Conservation (phyloP, 768 basidiomycete genomes). For the Boletus tylopilopsis region DNA sequence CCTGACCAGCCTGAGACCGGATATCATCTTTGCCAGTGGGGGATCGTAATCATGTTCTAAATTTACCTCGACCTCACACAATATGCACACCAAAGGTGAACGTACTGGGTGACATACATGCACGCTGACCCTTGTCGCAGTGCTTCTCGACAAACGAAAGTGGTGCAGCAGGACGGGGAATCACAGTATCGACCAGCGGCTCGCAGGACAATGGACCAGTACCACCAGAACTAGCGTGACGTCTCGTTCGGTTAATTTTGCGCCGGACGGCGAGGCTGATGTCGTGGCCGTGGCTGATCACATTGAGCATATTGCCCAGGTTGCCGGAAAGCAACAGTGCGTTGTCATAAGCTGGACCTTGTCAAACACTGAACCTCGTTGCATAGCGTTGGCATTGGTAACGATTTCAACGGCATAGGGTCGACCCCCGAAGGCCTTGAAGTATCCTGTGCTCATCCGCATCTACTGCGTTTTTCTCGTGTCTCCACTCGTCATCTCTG, state of each 20-base stretch:
- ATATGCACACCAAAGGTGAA: conserved; percentile 25
- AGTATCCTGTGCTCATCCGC: conserved; percentile 75
- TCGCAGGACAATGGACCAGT: conserved; percentile 19
- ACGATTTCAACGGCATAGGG: conserved; percentile 78
- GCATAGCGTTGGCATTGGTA: conserved; percentile 31
- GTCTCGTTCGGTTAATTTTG: conserved; percentile 71
- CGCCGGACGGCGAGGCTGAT: conserved; percentile 56
- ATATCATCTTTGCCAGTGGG: conserved; percentile 37
- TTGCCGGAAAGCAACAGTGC: conserved; percentile 72
- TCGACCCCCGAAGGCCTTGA: conserved; percentile 68
- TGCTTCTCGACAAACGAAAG: conserved; percentile 25
- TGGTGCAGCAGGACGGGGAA: conserved; percentile 16
- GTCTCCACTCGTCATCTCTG: background rate
- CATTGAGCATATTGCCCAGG: conserved; percentile 74
- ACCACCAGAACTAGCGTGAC: background rate
- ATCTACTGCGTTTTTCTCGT: conserved; percentile 15
- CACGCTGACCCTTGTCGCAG: conserved; percentile 23
- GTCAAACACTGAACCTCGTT: background rate
- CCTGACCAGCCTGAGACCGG: conserved; percentile 34
- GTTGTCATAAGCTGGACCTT: conserved; percentile 12
- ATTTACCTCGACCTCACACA: conserved; percentile 40
- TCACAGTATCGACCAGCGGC: conserved; percentile 18
- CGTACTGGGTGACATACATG: conserved; percentile 6
- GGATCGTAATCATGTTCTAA: conserved; percentile 40
- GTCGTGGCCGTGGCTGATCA: conserved; percentile 79